Evolutionary conservation across 805 yeast genomes (phyloP).

Genomic region (Metschnikowia baotianmanensis): DNA sequence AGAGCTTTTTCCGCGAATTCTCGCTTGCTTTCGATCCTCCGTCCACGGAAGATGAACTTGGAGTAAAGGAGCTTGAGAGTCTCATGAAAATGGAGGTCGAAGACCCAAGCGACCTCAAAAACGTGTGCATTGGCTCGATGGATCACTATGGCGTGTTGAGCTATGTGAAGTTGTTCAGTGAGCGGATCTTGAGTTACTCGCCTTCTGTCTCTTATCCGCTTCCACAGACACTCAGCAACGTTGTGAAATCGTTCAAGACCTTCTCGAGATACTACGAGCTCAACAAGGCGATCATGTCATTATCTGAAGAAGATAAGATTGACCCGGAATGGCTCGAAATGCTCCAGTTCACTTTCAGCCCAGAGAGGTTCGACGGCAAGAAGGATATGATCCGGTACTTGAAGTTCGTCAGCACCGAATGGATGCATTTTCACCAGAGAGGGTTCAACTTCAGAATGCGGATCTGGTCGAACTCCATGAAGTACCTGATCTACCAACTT

Average conservation of each 20-base stretch:
- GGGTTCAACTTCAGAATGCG: conserved; percentile 48
- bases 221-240: conserved; percentile 60
- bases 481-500: conserved; percentile 35
- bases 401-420: conserved; percentile 33
- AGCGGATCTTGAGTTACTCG: conserved; percentile 71
- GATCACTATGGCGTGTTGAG: conserved; percentile 34
- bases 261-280: conserved; percentile 24
- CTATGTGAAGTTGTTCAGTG: conserved; percentile 38
- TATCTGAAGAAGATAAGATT: conserved; percentile 27
- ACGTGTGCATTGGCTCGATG: conserved; percentile 21
- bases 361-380: conserved; percentile 28
- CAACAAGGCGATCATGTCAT: conserved; percentile 22
- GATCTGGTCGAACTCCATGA: conserved; percentile 42
- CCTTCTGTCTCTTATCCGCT: conserved; percentile 76
- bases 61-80: conserved; percentile 8
- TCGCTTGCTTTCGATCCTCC: conserved; percentile 5
- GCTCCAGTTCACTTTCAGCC: conserved; percentile 25
- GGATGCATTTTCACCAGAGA: conserved; percentile 47
- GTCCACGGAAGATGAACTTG: not conserved
- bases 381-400: conserved; percentile 38
- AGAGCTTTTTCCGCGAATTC: conserved; percentile 15
- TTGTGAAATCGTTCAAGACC: conserved; percentile 49
- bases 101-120: conserved; percentile 14
- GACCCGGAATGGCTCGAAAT: conserved; percentile 26
- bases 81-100: conserved; percentile 11